A percentile compares a stretch with the other conserved stretches of the same genome.
These are phyloP conservation scores for Trichoderma arundinaceum DNA, from an alignment of 2,329 filamentous ascomycete genomes.

Conservation along the genomic window DNA sequence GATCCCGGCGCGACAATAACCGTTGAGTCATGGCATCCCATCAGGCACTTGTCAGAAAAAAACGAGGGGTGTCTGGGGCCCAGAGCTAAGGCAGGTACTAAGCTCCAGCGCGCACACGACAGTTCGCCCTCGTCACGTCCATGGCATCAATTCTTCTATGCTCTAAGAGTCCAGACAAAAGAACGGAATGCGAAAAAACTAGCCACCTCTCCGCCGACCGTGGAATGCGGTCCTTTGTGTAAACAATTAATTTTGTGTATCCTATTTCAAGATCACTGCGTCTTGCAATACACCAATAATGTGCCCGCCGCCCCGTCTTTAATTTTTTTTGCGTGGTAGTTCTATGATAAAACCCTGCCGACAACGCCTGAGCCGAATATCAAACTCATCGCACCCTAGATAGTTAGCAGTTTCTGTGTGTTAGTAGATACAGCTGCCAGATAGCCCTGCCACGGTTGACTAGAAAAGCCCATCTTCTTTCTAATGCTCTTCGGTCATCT, in stretches of 20 bases:
- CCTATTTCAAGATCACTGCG: conserved; percentile 26
- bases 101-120: conserved; percentile 29
- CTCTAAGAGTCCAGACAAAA: conserved; percentile 16
- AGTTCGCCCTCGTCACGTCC: conserved; percentile 23
- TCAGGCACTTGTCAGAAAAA: not conserved
- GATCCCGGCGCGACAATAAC: conserved; percentile 6
- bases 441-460: not conserved
- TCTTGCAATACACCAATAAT: conserved; percentile 30
- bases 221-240: conserved; percentile 6
- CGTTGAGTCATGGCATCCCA: conserved; percentile 21
- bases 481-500: not conserved
- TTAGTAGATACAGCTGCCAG: not conserved
- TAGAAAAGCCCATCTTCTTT: conserved; percentile 17
- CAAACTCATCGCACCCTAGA: conserved; percentile 32
- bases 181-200: not conserved
- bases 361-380: conserved; percentile 43
- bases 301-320: conserved; percentile 17
- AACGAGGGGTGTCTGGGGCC: conserved; percentile 19
- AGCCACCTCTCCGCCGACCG: conserved; percentile 12
- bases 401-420: conserved; percentile 25
- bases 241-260: conserved; percentile 28
- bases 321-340: conserved; percentile 32
- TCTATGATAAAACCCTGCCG: conserved; percentile 43
- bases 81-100: conserved; percentile 28
- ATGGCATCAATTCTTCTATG: conserved; percentile 13